Evolutionary conservation across 371 early-diverging fungal species (phyloP), one percentile per base, ranked within the genome.

Genomic region (Circinella umbellata): DNA sequence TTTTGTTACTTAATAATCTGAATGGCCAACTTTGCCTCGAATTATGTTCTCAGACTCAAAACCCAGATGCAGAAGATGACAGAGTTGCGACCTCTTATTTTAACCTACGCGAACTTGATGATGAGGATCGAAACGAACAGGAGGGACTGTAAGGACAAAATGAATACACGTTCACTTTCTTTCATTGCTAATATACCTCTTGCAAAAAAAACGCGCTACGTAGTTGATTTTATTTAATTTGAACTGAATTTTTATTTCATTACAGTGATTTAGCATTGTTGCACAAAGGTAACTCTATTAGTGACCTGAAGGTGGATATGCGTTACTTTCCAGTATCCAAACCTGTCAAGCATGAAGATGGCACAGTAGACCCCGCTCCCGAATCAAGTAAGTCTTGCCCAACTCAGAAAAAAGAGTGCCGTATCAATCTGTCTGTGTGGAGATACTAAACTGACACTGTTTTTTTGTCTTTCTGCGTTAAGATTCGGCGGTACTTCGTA

Each of bases 261-360:
- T 51, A 4, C 69, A 84, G 85, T 35, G 69, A 68, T 51, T 49
- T 85, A 11, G 71, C 72, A 13, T 63, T 85, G 64, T 64, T 76
- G 11, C 84, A 86, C 67, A 80, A 83, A 63, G 87, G 84, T 35
- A 86, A 82, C n/a, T 69, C 77, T 39, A 80, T 85, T 42, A 80
- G 87, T 13, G 74, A 83, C 64, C 70, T 90, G 46, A 77, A 77
- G 13, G 84, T 84, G 37, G 89, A 89, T 68, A 74, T 88, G 76
- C 75, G 78, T 15, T 90, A 89, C 61, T 88, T 86, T 65, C 88
- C 90, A 17, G 88, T 90, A 34, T 85, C 88, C 34, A 83, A 83
- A 27, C 88, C 89, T 27, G 82, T 77, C 47, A 78, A 75, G 14
- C 70, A 73, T 20, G 76, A 74, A 10, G 82, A 81, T 64, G 83